phyloP scores from a whole-genome alignment of 352 stramenopile species.

The Globisporangium yorkense region DNA sequence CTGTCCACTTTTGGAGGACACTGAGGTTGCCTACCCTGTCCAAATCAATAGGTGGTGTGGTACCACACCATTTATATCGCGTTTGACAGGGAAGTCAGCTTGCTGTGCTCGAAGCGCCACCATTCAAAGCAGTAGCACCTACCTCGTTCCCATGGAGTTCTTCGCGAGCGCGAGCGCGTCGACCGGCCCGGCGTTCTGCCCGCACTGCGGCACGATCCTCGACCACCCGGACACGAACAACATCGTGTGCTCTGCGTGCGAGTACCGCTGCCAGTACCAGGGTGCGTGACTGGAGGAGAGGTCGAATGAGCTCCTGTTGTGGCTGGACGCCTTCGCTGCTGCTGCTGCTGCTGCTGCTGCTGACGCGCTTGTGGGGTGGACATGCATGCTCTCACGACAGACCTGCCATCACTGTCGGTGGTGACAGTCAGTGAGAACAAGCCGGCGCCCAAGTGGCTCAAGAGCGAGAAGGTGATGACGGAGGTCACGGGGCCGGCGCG shows the following conservation, averaged over 20 bases:
- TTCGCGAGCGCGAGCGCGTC: conserved; percentile 50
- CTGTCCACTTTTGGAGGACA: too few relatives aligned
- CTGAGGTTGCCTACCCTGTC: too few relatives aligned
- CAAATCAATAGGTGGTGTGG: too few relatives aligned
- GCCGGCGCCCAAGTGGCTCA: conserved; percentile 75
- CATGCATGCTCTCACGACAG: conserved; percentile 18
- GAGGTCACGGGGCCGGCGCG: conserved; percentile 84
- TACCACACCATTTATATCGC: too few relatives aligned
- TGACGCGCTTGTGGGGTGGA: too few relatives aligned
- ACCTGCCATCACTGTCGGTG: conserved; percentile 72
- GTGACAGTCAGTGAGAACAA: conserved; percentile 76
- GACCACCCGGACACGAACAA: conserved; percentile 84
- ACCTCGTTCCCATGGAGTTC: conserved; percentile 44
- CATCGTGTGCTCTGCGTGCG: conserved; percentile 83
- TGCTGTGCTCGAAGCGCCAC: too few relatives aligned
- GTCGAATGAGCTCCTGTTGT: background rate
- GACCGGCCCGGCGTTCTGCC: conserved; percentile 81
- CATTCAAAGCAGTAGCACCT: background rate
- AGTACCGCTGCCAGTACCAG: conserved; percentile 82
- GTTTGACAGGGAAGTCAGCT: too few relatives aligned
- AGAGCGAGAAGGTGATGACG: conserved; percentile 61
- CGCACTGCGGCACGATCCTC: conserved; percentile 84
- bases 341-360: background rate
- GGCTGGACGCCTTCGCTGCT: background rate
- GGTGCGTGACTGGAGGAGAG: conserved; percentile 23